These are phyloP conservation scores for Tremella mesenterica DNA, from an alignment of 768 basidiomycete genomes.

Conservation along the genomic window DNA sequence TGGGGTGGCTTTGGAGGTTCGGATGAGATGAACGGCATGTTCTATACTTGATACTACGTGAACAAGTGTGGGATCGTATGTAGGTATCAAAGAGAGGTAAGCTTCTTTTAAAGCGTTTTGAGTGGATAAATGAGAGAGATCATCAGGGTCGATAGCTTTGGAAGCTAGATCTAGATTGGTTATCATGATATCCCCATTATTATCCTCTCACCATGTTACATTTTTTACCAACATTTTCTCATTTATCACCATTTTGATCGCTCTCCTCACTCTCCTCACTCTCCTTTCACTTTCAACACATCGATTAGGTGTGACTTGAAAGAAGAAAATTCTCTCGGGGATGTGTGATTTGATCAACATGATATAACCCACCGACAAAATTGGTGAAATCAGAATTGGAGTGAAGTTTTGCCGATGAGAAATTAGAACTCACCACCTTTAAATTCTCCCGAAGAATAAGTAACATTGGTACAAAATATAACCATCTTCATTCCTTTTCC, in stretches of 20 bases:
- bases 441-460: conserved; percentile 76
- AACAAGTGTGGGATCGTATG: conserved; percentile 56
- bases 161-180: conserved; percentile 62
- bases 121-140: conserved; percentile 59
- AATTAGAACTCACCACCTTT: conserved; percentile 64
- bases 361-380: no score
- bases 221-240: no score
- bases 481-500: conserved; percentile 60
- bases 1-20: no score
- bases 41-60: conserved; percentile 81
- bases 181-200: neutral
- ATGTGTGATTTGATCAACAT: no score
- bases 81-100: conserved; percentile 60
- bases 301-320: no score
- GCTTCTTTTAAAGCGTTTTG: conserved; percentile 68
- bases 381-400: neutral
- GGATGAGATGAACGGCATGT: conserved; percentile 67
- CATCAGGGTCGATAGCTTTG: conserved; percentile 56
- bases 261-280: no score
- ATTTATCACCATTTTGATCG: no score
- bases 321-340: no score
- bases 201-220: no score
- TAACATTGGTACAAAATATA: conserved; percentile 93
- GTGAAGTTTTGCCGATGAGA: neutral
- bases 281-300: no score